A percentile compares a stretch with the other conserved stretches of the same genome.
These are phyloP conservation scores for Monilinia aucupariae DNA, from an alignment of 2,329 filamentous ascomycete species.

Conservation along the genomic window DNA sequence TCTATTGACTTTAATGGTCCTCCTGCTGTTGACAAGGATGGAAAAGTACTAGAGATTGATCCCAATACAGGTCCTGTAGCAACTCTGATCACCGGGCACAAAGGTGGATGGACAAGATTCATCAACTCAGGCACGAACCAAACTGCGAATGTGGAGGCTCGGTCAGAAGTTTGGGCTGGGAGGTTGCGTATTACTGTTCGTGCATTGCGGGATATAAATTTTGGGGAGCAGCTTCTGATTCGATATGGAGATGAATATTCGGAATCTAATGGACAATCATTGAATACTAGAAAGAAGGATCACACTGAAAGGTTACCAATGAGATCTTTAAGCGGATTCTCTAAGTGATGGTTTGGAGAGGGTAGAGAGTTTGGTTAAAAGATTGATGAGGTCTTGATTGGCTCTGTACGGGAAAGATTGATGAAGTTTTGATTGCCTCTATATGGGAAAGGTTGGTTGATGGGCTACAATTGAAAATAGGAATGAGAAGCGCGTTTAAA, in stretches of 20 bases:
- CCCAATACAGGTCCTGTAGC: constrained; percentile 7
- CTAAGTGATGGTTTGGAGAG: not conserved
- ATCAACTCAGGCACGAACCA: not conserved
- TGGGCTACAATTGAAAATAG: too few species aligned
- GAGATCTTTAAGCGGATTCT: constrained; percentile 7
- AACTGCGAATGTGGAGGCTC: constrained; percentile 1
- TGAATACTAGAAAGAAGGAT: not conserved
- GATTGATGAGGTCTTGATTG: not conserved
- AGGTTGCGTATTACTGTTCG: constrained; percentile 8
- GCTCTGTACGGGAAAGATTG: too few species aligned
- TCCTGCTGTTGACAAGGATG: not conserved
- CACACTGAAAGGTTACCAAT: not conserved
- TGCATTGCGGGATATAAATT: constrained; percentile 9
- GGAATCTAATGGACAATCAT: not conserved
- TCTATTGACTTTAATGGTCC: constrained; percentile 11
- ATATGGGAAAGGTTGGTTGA: too few species aligned
- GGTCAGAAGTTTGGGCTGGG: constrained; percentile 11
- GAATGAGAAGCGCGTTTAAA: too few species aligned
- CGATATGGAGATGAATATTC: not conserved
- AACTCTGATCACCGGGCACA: constrained; percentile 4
- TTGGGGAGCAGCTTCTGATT: constrained; percentile 13
- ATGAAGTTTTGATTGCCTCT: too few species aligned
- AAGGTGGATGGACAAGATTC: constrained; percentile 14
- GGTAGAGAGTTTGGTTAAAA: not conserved
- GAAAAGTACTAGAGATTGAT: not conserved